These are phyloP conservation scores for Saccharomycopsis hybrid DNA, from an alignment of 1,139 yeast species.

Conservation along the genomic window DNA sequence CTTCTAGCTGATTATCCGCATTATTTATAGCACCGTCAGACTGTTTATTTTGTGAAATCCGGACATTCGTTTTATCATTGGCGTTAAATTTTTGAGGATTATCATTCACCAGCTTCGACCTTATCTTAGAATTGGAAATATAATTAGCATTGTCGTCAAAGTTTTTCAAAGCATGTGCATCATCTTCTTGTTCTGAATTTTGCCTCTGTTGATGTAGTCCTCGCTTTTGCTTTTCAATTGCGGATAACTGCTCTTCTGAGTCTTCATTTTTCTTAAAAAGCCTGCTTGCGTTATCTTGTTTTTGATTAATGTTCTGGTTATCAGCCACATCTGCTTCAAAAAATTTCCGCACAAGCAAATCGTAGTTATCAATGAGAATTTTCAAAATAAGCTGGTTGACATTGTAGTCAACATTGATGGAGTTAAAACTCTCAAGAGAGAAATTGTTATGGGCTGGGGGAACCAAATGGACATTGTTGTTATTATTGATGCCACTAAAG, in stretches of 20 bases:
- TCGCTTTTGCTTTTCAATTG: background rate
- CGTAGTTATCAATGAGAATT: constrained; percentile 19
- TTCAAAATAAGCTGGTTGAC: constrained; percentile 17
- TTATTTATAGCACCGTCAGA: no score
- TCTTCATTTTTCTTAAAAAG: background rate
- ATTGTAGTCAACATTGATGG: constrained; percentile 19
- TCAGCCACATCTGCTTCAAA: background rate
- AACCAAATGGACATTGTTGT: constrained; percentile 1
- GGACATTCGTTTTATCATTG: no score
- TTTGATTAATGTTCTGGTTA: background rate
- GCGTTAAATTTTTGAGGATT: no score
- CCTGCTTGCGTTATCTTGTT: constrained; percentile 2
- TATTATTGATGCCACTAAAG: background rate
- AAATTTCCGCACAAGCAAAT: constrained; percentile 9
- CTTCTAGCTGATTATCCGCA: no score
- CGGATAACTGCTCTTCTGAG: background rate
- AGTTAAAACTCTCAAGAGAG: constrained; percentile 19
- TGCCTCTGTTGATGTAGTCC: background rate
- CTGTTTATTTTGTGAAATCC: no score
- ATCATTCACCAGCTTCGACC: no score
- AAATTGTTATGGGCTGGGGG: constrained; percentile 11
- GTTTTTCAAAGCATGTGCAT: no score
- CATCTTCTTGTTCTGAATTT: no score
- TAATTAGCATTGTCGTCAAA: no score
- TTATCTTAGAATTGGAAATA: no score